phyloP scores from a whole-genome alignment of 177 flowering plant species.

The Vitis hybrid region DNA sequence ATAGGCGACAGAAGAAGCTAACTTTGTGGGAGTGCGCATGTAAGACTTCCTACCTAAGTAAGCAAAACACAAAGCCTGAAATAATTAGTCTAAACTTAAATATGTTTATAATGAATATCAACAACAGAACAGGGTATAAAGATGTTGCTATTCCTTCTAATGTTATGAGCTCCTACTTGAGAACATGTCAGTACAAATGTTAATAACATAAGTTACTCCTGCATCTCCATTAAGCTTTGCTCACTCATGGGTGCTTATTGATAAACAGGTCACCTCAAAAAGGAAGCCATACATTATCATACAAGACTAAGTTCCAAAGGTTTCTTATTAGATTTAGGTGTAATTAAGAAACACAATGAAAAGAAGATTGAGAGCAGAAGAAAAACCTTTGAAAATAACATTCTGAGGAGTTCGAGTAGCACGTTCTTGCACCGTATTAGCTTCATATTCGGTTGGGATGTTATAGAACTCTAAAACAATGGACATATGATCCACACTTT shows the following conservation, averaged over 20 bases:
- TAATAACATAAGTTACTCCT: background rate
- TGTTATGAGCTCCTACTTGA: background rate
- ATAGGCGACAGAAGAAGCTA: conserved; percentile 72
- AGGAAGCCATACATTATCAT: too few relatives aligned
- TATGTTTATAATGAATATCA: background rate
- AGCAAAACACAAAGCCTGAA: conserved; percentile 5
- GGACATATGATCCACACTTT: background rate
- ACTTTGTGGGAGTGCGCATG: conserved; percentile 60
- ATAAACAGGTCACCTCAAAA: too few relatives aligned
- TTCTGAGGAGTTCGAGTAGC: conserved; percentile 47
- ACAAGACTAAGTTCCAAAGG: too few relatives aligned
- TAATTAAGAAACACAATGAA: background rate
- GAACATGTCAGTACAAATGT: background rate
- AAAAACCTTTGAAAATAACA: conserved; percentile 60
- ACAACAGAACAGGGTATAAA: background rate
- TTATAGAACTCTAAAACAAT: conserved; percentile 53
- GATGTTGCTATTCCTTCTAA: background rate
- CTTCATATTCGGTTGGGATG: conserved; percentile 40
- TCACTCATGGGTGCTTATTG: too few relatives aligned
- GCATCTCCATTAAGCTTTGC: background rate
- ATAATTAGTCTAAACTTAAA: background rate
- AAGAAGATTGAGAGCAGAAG: conserved; percentile 7
- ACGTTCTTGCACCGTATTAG: conserved; percentile 34
- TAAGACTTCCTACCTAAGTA: conserved; percentile 60
- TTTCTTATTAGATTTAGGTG: too few relatives aligned